Percentiles rank a stretch among this genome's conserved stretches.
phyloP scores from a whole-genome alignment of 352 stramenopile genomes.

The Phytophthora lateralis region DNA sequence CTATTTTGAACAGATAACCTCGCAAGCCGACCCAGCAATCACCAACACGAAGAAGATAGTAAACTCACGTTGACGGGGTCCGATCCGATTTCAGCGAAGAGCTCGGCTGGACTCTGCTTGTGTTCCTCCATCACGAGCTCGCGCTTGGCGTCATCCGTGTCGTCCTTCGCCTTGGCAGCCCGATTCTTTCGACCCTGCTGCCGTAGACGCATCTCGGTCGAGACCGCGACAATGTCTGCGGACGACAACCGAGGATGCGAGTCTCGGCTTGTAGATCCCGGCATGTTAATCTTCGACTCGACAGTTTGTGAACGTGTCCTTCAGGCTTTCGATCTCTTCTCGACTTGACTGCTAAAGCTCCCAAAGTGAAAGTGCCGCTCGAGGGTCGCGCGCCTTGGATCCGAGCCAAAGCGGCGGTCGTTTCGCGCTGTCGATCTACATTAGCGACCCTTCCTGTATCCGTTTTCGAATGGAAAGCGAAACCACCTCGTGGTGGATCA shows the following conservation, averaged over 20 bases:
- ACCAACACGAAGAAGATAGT: background rate
- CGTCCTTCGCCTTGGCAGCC: constrained; percentile 56
- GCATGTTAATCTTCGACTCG: constrained; percentile 23
- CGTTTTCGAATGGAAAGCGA: constrained; percentile 17
- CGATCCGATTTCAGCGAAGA: constrained; percentile 68
- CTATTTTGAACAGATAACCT: background rate
- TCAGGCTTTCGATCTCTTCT: constrained; percentile 3
- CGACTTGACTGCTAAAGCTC: constrained; percentile 8
- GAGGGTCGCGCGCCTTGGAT: constrained; percentile 21
- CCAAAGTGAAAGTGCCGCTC: constrained; percentile 31
- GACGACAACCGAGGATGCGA: constrained; percentile 70
- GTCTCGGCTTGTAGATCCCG: constrained; percentile 32
- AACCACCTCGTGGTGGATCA: constrained; percentile 13
- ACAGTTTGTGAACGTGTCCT: constrained; percentile 7
- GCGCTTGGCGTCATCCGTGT: constrained; percentile 71
- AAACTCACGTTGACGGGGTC: constrained; percentile 53
- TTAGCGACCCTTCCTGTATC: constrained; percentile 18
- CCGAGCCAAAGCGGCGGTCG: constrained; percentile 27
- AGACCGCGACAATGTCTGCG: constrained; percentile 84
- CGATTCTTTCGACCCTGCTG: constrained; percentile 65
- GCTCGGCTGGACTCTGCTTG: constrained; percentile 69
- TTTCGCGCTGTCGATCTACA: constrained; percentile 15
- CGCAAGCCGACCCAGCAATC: background rate
- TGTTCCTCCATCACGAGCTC: constrained; percentile 86
- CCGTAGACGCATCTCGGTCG: constrained; percentile 79